Base-by-base conservation (phyloP, 2,329 filamentous ascomycete genomes). In the Alternaria conjuncta region DNA sequence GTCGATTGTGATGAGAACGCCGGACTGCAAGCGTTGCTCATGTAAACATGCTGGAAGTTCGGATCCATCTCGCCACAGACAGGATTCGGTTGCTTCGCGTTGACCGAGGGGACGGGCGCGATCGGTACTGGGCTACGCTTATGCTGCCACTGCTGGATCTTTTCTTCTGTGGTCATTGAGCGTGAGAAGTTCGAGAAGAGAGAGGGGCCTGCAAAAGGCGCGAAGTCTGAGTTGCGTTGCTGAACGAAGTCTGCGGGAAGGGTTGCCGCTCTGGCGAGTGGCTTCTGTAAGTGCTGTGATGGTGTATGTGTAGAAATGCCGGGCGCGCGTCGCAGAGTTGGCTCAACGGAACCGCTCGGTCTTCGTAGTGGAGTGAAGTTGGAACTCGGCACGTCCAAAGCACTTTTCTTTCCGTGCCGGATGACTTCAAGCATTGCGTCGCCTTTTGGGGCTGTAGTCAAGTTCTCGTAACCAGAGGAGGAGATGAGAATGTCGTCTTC, bases 401-500 rank as follows among this genome's bases (percentile, higher is more conserved):
- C 51, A 20, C 61, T 61, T 8, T 55, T 21, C 18, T 67, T 67
- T 30, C 68, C 67, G 32, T 62, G 69, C 20, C 74, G 69, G 18
- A 89, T 86, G 6, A 89, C 84, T 66, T 79, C 82, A 71, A 92
- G 86, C 77, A 92, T 81, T 71, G 88, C 86, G 4, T 89, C 84
- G 60, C 91, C 89, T 78, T 93, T 94, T 6, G 88, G 85, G 5
- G 89, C 89, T 12, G 87, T 88, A 1, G 92, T 94, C 68, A 94
- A 76, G 76, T 94, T 94, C 74, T 92, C 87, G 65, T 86, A 88
- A 6, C 92, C 91, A 21, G 84, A 83, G 54, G 87, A 84, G 0
- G 91, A 94, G 64, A 94, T 89, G 25, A 93, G 81, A 28, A 94
- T 86, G 74, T 94, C 91, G 74, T 92, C 89, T 82, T 91, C 88